Base-by-base conservation (phyloP, 352 stramenopile species). In the Globisporangium uncinulatum region DNA sequence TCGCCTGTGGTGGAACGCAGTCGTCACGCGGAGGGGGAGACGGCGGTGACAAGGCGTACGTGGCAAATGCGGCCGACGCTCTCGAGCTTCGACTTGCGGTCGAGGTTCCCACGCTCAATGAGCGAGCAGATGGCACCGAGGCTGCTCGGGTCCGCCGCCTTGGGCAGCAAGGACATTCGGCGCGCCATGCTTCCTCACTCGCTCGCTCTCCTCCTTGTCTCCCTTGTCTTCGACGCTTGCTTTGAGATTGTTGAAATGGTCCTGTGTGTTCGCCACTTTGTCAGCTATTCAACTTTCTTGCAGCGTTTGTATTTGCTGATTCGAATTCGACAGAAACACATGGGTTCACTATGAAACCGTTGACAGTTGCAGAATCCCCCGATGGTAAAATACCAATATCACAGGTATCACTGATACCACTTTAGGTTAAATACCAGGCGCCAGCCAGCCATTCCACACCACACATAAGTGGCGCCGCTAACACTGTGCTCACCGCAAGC, bases 41-140 rank as follows among this genome's bases (percentile, higher is more conserved):
- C 15, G 36, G 14, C 5, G 6, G 21, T 10, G 21, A 13, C 5
- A 14, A 17, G 20, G 58, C 79, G 45, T 74, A 89, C 80, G 69
- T 92, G 83, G 62, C 81, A 92, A 47, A 95, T 70, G 15, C 86
- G 79, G 4, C 86, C 86, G 3, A 78, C 88, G 48, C 83, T 92
- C 60, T 95, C 86, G 24, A 95, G 79, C 63, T 95, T 95, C 47
- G 86, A 90, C 66, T 92, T 92, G 58, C 86, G 81, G 56, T 95
- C 86, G 47, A 95, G 59, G 19, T 75, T 89, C 20, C 86, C 83
- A 46, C 78, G 82, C 55, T 95, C 86, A 20, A 95, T 87, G 47
- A 94, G 77, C 58, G 73, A 78, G 66, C 86, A 95, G 62, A 92
- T 93, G 56, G 83, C 81, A 24, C 69, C 74, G 51, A 94, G 73